Base-by-base conservation (phyloP, 495 filamentous ascomycete species). In the Xylaria castorea region DNA sequence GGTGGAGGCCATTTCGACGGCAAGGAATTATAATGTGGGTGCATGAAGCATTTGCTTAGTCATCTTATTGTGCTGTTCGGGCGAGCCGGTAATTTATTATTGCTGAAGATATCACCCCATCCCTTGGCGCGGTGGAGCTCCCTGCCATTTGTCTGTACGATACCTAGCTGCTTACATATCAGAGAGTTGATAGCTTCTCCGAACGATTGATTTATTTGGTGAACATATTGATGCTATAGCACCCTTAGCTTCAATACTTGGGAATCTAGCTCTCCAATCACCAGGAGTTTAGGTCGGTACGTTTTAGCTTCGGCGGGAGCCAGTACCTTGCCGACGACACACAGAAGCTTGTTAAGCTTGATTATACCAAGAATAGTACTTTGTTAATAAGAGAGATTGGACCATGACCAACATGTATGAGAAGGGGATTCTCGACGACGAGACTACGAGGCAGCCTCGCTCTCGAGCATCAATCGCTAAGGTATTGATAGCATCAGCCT, bases 391-490 rank as follows among this genome's bases (percentile, higher is more conserved):
- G 63, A 34, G 42, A 20, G 5, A 50, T 27, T 20, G 50, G 6
- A 8, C 27, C 60, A 38, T 44, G 14, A 36, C 32, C 34, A 57
- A 42, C 18, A 73, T 73, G 71, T 62, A 65, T 42, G 53, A 72
- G 25, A 73, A 73, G 40, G 55, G 46, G 20, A 50, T 44, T 27
- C 65, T 63, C 55, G 30, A 68, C 46, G 46, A 55, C 22, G 57
- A 55, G 34, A 18, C 57, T 1, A 25, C 57, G 5, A n/a, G 55
- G 22, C 66, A 60, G 38, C 71, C 74, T 71, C 75, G 71, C 1
- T 40, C 72, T 30, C 72, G 72, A 4, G 4, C 27, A 32, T 75
- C 73, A 32, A 60, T 75, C 25, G 57, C 51, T 16, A 76, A 72
- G 67, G 70, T 25, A 11, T 55, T 69, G 36, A 66, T 78, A 25